Base-by-base conservation (phyloP, 2,329 filamentous ascomycete species). In the Chrysoporthe deuterocubensis region DNA sequence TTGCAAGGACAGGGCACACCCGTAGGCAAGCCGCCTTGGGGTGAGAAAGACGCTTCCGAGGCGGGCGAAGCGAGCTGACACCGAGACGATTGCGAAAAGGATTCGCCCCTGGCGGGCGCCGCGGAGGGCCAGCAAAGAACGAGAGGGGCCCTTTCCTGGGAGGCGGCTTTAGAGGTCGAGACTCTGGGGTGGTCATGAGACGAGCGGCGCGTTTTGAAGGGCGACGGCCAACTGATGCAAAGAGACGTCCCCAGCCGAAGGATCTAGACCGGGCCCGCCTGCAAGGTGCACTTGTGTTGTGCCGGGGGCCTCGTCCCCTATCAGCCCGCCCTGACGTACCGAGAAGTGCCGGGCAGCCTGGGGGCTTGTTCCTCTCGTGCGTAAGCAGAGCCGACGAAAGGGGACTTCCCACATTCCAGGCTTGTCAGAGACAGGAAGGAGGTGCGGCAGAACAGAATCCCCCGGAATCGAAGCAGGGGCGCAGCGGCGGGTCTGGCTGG, bases 361-460 rank as follows among this genome's bases (percentile, higher is more conserved):
- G 52, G 26, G 54, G 21, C 26, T 32, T 57, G 50, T 26, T n/a
- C 14, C 40, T 26, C 13, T 9, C 40, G 32, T 42, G 26, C 26
- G 43, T 32, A 44, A 48, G 56, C 46, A 34, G 11, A 44, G 52
- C 16, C 56, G 58, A 62, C 44, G 40, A 56, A 48, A 50, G 54
- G 54, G 18, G 52, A 34, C 54, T 32, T 21, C 9, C 3, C 3
- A 52, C 26, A 59, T 50, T 60, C 44, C n/a, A 60, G 65, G 44
- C 68, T 66, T 66, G 66, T 56, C 65, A 65, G 46, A 64, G 67
- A 69, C 52, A 62, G 65, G 63, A 67, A 64, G 67, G 60, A 67
- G 56, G 59, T 54, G 59, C 64, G 42, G 16, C 46, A 46, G 21
- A 50, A 40, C 16, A n/a, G 32, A 26, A 8, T 21, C 21, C 44